Evolutionary conservation across 1,139 yeast species (phyloP), one percentile per base, ranked within the genome.

Genomic region (Ogataea hybrid): DNA sequence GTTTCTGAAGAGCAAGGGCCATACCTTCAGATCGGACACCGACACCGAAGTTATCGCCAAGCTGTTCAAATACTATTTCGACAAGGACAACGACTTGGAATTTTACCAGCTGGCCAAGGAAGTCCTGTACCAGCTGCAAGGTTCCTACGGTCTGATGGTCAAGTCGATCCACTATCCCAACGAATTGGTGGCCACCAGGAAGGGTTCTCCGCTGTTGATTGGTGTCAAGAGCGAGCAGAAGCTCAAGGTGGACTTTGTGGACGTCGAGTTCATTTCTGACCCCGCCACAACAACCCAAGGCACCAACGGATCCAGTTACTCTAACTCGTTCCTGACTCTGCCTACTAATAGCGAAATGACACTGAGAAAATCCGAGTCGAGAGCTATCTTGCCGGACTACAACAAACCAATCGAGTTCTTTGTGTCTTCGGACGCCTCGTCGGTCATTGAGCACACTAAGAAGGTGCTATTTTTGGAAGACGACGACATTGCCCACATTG

Each of bases 1-100:
- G 41, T 78, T 92, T 62, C 77, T 94, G 58, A 63, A 70, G 41
- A 71, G 84, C 48, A 88, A 89, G 68, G 97, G 97, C 39, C 84
- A 75, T 65, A 67, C 67, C 45, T 94, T 94, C 63, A 94, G 84
- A 65, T 81, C 94, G 48, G 98, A 92, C 56, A 94, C 99, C 39
- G 99, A 94, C 70, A 87, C 98, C 28, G 99, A 94, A 68, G 87
- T 95, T 67, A 92, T 94, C 64, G 99, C 98, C 56, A 90, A 88
- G 69, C 77, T 94, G 58, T 88, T 86, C 71, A 87, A 88, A 69
- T 95, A 87, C 67, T 74, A 90, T 54, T 94, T 87, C 67, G 75
- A 78, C 53, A 78, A 78, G 54, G 84, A 84, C 40, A 73, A 76
- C 50, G 80, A 81, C 45, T 70, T 84, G 46, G 98, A 92, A 67